Evolutionary conservation across 495 filamentous ascomycete species (phyloP), one percentile per base, ranked within the genome.

Genomic region (Daldinia childiae): DNA sequence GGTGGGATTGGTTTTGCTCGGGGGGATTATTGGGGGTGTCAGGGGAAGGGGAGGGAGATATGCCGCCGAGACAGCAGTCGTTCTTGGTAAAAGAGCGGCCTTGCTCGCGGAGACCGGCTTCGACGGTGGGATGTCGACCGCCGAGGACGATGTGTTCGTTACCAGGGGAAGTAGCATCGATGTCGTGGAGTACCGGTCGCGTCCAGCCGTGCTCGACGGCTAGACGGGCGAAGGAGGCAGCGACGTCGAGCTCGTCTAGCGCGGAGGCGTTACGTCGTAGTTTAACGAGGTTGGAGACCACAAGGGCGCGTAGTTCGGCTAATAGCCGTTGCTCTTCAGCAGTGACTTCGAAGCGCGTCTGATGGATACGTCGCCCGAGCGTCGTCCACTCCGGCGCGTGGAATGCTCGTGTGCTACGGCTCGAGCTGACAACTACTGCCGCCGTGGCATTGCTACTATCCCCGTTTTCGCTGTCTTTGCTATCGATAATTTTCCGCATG

Each of bases 191-290:
- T 7, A 90, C 80, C 0, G 95, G 95, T 0, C 96, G 87, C 3
- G 88, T 85, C 62, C 94, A 89, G 19, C 83, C 79, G 63, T 92
- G 89, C 74, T 95, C 92, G 21, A 82, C 75, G 0, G 95, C 95
- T 8, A 98, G 82, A 0, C 78, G 84, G 6, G 96, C 92, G 58
- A 95, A 95, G 0, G 92, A 92, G 67, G 91, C 91, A 1, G 90
- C 88, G 27, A 99, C 90, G 78, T 99, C 95, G 4, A 99, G 85
- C 78, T 97, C 92, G 76, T 97, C 96, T 21, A 99, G 87, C 0
- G 97, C 93, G 3, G 87, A 83, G 3, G 94, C 95, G 77, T 97
- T 98, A 60, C 90, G 91, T 0, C 95, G 90, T 15, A 99, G 88
- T 66, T 90, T 92, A 30, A 95, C 87, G 7, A 99, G 84, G 69